Percentiles rank a stretch among this genome's conserved stretches.
Evolutionary conservation across 169 alveolate species (phyloP).

Genomic region (Cryptosporidium andersoni): DNA sequence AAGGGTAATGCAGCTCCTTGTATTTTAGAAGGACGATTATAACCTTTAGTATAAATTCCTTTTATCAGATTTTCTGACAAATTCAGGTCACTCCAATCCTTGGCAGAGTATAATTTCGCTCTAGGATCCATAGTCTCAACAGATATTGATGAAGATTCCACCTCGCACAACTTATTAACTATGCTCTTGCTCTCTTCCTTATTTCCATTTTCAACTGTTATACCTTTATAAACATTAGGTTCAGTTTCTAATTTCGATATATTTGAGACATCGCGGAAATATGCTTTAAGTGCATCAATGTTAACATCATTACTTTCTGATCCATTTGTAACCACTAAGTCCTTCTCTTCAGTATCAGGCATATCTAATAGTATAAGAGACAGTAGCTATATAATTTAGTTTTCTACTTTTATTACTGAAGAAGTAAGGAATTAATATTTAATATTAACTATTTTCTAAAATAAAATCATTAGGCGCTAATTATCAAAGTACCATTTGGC

Average conservation of each 20-base stretch:
- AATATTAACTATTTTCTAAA: too few relatives aligned
- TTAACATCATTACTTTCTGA: slow-evolving; percentile 64
- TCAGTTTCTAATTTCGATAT: slow-evolving; percentile 1
- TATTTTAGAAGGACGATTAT: slow-evolving; percentile 81
- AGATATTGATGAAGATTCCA: slow-evolving; percentile 55
- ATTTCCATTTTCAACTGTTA: slow-evolving; percentile 7
- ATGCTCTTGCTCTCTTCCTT: background rate
- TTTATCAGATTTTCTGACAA: slow-evolving; percentile 75
- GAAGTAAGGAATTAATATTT: too few relatives aligned
- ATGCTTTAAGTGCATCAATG: slow-evolving; percentile 52
- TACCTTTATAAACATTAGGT: slow-evolving; percentile 8
- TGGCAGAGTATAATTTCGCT: slow-evolving; percentile 72
- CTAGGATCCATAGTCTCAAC: slow-evolving; percentile 48
- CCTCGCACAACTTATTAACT: slow-evolving; percentile 36
- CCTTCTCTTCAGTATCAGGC: background rate
- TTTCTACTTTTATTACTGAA: too few relatives aligned
- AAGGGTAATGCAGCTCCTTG: slow-evolving; percentile 85
- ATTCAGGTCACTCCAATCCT: slow-evolving; percentile 77
- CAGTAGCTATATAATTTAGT: too few relatives aligned
- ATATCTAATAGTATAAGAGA: too few relatives aligned
- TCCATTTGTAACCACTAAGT: background rate
- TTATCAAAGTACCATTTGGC: too few relatives aligned
- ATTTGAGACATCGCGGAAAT: slow-evolving; percentile 33
- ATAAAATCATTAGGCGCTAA: too few relatives aligned
- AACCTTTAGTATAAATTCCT: slow-evolving; percentile 73